A percentile compares a stretch with the other conserved stretches of the same genome.
Conservation (phyloP, 805 yeast genomes). For the Sugiyamaella floridensis region DNA sequence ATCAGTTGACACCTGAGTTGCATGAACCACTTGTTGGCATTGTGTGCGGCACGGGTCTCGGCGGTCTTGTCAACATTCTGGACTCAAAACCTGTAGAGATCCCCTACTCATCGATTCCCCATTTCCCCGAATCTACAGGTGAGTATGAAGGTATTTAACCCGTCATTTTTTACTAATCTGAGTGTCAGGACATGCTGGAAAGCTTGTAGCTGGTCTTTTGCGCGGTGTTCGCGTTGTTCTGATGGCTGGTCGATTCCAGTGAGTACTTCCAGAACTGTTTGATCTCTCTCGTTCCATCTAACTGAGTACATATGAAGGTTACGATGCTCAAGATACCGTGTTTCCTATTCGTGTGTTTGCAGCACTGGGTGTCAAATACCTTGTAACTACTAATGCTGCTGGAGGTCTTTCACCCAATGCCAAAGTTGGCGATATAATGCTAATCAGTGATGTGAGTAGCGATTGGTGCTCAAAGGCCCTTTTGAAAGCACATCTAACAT, state of each 20-base stretch:
- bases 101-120: slow-evolving; percentile 66
- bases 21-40: slow-evolving; percentile 58
- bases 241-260: slow-evolving; percentile 88
- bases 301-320: slow-evolving; percentile 71
- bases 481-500: neutral
- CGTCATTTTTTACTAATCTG: neutral
- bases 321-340: slow-evolving; percentile 70
- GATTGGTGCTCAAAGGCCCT: neutral
- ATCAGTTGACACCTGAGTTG: slow-evolving; percentile 18
- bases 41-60: slow-evolving; percentile 92
- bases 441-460: slow-evolving; percentile 51
- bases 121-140: slow-evolving; percentile 65
- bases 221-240: slow-evolving; percentile 79
- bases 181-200: slow-evolving; percentile 87
- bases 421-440: slow-evolving; percentile 85
- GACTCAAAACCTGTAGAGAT: slow-evolving; percentile 39
- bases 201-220: slow-evolving; percentile 68
- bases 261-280: slow-evolving; percentile 8
- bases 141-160: neutral
- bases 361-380: slow-evolving; percentile 49
- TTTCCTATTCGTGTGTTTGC: slow-evolving; percentile 78
- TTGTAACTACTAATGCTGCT: slow-evolving; percentile 86
- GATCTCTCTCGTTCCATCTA: neutral
- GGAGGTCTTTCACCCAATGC: slow-evolving; percentile 71
- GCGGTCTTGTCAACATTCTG: slow-evolving; percentile 65